phyloP scores from a whole-genome alignment of 768 basidiomycete species.

The Tylopilus sp. region DNA sequence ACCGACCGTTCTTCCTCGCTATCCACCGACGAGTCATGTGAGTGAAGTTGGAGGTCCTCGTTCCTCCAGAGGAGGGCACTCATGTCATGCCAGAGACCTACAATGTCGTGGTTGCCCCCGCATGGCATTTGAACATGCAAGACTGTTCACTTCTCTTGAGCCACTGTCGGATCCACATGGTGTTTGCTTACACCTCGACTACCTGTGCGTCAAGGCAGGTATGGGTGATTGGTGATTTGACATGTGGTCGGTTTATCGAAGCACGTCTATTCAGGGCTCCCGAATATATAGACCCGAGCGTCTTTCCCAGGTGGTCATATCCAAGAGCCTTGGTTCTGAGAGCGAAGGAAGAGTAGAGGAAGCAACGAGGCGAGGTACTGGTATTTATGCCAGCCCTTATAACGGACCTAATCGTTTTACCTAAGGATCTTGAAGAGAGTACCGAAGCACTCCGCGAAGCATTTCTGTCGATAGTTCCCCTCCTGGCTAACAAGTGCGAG shows the following conservation, averaged over 20 bases:
- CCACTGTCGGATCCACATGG: slow-evolving; percentile 90
- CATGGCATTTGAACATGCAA: slow-evolving; percentile 88
- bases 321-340: slow-evolving; percentile 66
- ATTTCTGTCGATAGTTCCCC: slow-evolving; percentile 79
- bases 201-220: slow-evolving; percentile 75
- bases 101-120: slow-evolving; percentile 86
- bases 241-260: slow-evolving; percentile 38
- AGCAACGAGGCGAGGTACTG: slow-evolving; percentile 38
- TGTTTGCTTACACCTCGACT: slow-evolving; percentile 77
- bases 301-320: slow-evolving; percentile 78
- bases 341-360: slow-evolving; percentile 44
- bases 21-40: slow-evolving; percentile 81
- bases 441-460: slow-evolving; percentile 64
- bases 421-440: slow-evolving; percentile 54
- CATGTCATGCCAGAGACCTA: slow-evolving; percentile 55
- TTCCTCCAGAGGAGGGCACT: not conserved
- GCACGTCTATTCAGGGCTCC: slow-evolving; percentile 6
- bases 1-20: slow-evolving; percentile 88
- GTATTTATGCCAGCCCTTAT: not conserved
- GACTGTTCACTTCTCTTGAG: slow-evolving; percentile 81
- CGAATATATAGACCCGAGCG: slow-evolving; percentile 46
- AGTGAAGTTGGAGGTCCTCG: slow-evolving; percentile 20
- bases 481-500: slow-evolving; percentile 85
- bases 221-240: slow-evolving; percentile 81
- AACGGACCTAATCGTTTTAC: not conserved